Evolutionary conservation across 139 green algal species (phyloP), one percentile per base, ranked within the genome.

Genomic region (Chlamydomonas eustigma): DNA sequence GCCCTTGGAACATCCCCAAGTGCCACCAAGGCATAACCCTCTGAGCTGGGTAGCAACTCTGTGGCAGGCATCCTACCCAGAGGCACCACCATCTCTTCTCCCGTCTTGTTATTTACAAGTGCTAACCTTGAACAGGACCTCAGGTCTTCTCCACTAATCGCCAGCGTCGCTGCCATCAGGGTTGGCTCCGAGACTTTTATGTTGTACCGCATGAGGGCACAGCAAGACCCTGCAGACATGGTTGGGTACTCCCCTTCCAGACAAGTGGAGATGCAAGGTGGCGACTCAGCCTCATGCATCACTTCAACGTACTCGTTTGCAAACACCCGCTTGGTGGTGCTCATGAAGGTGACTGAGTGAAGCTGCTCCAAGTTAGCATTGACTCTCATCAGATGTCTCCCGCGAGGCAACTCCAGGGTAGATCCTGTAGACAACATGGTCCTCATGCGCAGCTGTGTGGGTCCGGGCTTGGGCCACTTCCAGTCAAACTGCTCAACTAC

Each of bases 321-420:
- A 18, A 28, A 32, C 34, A 64, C 12, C n/a, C n/a, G n/a, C 44
- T 76, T 31, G 8, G 69, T 39, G 4, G 6, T 67, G 18, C 63
- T 77, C 51, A 58, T 74, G 69, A 89, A 83, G 6, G 51, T 82
- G 33, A 85, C 32, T 0, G 78, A 64, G 72, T 91, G 86, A 34
- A 88, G 80, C 50, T 78, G 72, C 18, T 81, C 52, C 0, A 38
- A 8, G 44, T 74, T 64, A 28, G 64, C 72, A 28, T 66, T 75
- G 30, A 89, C 58, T 34, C 81, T 83, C 81, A 92, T 73, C 69
- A 90, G 37, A 74, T 92, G 87, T n/a, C 52, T 37, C 3, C 87
- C 87, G n/a, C 87, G 81, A 1, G 85, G 83, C 66, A 92, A 80
- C 34, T 87, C 77, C 74, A 92, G 71, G 28, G 77, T 74, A 4